A percentile compares a stretch with the other conserved stretches of the same genome.
Conservation (phyloP, 257 asterid species). For the Solanum pinnatisectum region DNA sequence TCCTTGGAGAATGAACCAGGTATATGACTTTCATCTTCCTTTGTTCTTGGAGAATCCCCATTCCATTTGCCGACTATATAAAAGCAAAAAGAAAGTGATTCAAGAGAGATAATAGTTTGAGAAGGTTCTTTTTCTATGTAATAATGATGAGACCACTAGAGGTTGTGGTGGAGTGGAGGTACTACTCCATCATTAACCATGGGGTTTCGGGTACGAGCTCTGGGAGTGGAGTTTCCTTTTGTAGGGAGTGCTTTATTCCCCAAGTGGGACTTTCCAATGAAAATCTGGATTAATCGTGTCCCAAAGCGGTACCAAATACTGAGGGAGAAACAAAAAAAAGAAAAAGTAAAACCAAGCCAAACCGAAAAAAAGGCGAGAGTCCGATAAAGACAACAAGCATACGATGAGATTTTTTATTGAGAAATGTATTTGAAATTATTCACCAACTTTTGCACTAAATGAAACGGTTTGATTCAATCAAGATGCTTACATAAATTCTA, state of each 20-base stretch:
- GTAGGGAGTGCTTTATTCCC: background rate
- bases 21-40: conserved; percentile 7
- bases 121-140: background rate
- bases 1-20: conserved; percentile 98
- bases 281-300: background rate
- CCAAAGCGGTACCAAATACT: background rate
- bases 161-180: background rate
- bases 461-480: background rate
- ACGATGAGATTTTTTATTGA: background rate
- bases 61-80: background rate
- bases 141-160: background rate
- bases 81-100: background rate
- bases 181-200: background rate
- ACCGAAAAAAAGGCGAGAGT: background rate
- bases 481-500: background rate
- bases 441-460: background rate
- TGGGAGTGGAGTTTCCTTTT: background rate
- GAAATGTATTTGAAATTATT: background rate
- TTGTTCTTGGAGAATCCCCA: background rate
- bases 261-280: background rate
- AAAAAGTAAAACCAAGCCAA: background rate
- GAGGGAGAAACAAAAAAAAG: background rate
- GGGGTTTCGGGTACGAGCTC: background rate
- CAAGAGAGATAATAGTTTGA: background rate
- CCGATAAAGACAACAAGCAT: background rate